phyloP scores from a whole-genome alignment of 768 basidiomycete species.

The Cystoderma amianthinum region DNA sequence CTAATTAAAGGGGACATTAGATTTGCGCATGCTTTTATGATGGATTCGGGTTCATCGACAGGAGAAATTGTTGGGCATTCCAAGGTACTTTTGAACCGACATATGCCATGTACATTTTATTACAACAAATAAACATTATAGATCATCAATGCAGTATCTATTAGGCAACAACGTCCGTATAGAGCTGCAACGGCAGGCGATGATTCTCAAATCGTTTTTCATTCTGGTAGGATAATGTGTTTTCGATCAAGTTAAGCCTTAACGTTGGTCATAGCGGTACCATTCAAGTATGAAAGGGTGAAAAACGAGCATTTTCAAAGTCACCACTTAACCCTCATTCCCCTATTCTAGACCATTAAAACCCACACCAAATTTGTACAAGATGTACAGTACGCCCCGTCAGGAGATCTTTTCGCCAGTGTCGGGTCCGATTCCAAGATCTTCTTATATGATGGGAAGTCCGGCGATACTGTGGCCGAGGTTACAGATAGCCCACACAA shows the following conservation, averaged over 20 bases:
- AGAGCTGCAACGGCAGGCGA: conserved; percentile 86
- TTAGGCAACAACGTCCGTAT: conserved; percentile 86
- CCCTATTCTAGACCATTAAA: conserved; percentile 55
- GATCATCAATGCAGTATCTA: conserved; percentile 84
- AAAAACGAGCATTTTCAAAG: neutral
- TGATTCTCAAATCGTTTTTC: conserved; percentile 75
- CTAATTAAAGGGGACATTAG: conserved; percentile 27
- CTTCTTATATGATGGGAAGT: conserved; percentile 88
- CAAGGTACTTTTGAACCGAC: conserved; percentile 45
- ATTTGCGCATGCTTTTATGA: conserved; percentile 78
- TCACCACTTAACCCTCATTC: neutral
- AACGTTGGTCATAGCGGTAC: no score
- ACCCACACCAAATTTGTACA: conserved; percentile 92
- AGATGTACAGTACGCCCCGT: conserved; percentile 77
- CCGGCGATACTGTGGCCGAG: conserved; percentile 71
- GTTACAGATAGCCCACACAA: conserved; percentile 63
- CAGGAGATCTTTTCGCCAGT: conserved; percentile 79
- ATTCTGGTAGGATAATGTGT: conserved; percentile 46
- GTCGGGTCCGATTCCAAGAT: conserved; percentile 86
- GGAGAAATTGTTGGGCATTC: conserved; percentile 89
- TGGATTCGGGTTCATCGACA: conserved; percentile 76
- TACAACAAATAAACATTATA: no score
- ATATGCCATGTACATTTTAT: no score
- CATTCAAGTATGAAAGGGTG: conserved; percentile 86
- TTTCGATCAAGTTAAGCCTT: neutral